These are phyloP conservation scores for Rehmannia glutinosa DNA, from an alignment of 257 asterid species.

Conservation along the genomic window DNA sequence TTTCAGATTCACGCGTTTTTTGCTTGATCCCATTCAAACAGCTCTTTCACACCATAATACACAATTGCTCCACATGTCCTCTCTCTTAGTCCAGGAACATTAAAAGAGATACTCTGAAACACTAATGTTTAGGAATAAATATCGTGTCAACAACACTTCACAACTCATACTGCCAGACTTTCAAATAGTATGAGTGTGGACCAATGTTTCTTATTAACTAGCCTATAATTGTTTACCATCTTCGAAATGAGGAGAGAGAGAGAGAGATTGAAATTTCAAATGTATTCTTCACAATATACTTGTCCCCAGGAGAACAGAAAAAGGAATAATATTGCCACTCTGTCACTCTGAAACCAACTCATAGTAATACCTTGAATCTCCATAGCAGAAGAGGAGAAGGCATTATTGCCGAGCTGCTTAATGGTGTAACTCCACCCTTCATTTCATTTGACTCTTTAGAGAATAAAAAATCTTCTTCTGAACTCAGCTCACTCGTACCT, in stretches of 20 bases:
- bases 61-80: background rate
- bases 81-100: background rate
- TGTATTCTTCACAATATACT: background rate
- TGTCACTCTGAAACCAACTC: constrained; percentile 9
- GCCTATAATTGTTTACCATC: background rate
- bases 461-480: constrained; percentile 52
- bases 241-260: background rate
- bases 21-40: background rate
- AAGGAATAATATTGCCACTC: background rate
- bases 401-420: constrained; percentile 60
- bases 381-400: constrained; percentile 87
- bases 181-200: background rate
- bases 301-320: background rate
- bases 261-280: background rate
- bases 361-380: constrained; percentile 84
- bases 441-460: constrained; percentile 60
- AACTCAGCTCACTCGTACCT: constrained; percentile 47
- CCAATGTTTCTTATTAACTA: background rate
- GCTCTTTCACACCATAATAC: background rate
- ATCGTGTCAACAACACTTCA: background rate
- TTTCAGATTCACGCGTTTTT: background rate
- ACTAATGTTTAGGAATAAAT: background rate
- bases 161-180: background rate
- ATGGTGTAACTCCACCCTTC: constrained; percentile 60
- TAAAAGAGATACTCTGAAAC: background rate